A percentile compares a stretch with the other conserved stretches of the same genome.
phyloP scores from a whole-genome alignment of 140 eudicot genomes.

The Ambrosia hybrid region DNA sequence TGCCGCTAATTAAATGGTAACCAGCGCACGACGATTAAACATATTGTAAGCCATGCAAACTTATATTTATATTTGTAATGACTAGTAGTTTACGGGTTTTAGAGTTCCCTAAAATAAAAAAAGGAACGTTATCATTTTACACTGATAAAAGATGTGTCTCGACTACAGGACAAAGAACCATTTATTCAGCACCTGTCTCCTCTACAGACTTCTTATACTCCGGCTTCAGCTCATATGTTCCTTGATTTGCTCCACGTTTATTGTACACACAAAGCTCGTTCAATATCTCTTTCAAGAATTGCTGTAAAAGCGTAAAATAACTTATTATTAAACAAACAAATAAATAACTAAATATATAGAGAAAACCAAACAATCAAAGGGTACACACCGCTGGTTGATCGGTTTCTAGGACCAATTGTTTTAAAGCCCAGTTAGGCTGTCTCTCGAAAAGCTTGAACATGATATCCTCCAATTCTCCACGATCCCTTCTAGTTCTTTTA shows the following conservation, averaged over 20 bases:
- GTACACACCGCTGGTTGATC: constrained; percentile 93
- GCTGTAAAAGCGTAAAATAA: constrained; percentile 47
- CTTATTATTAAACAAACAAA: not conserved
- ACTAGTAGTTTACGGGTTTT: constrained; percentile 18
- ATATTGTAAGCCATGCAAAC: not conserved
- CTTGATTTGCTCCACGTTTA: constrained; percentile 91
- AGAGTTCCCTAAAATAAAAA: not conserved
- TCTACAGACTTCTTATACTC: constrained; percentile 91
- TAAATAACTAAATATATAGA: not conserved
- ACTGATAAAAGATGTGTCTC: not conserved
- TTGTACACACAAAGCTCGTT: constrained; percentile 88
- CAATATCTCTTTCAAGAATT: constrained; percentile 91
- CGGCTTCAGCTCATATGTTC: constrained; percentile 92
- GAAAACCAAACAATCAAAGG: not conserved
- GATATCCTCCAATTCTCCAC: constrained; percentile 89
- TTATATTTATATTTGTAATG: not conserved
- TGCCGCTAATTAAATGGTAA: not conserved
- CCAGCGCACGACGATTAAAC: not conserved
- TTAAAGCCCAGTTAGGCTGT: constrained; percentile 90
- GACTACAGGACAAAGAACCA: not conserved
- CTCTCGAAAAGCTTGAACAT: constrained; percentile 95
- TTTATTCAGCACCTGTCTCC: constrained; percentile 69
- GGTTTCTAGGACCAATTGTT: constrained; percentile 87
- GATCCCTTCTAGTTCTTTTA: constrained; percentile 95
- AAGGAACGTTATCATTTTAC: constrained; percentile 17